Evolutionary conservation across 345 rosid genomes (phyloP).

Genomic region (Melastoma malabathricum): DNA sequence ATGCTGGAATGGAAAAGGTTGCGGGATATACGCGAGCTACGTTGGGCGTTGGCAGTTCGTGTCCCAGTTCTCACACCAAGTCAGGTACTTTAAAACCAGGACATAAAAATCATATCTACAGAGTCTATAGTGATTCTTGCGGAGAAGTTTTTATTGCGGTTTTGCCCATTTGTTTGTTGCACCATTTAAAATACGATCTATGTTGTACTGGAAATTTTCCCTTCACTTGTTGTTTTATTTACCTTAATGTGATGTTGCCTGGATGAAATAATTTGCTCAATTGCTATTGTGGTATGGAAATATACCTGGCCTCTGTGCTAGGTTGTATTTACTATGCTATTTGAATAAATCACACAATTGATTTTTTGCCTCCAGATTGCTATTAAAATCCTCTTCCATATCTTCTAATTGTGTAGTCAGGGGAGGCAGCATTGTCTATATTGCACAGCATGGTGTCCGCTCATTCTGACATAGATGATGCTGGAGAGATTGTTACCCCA

Average conservation of each 20-base stretch:
- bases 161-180: neutral
- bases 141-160: neutral
- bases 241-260: too few relatives aligned
- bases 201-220: too few relatives aligned
- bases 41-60: conserved; percentile 85
- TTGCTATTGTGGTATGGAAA: too few relatives aligned
- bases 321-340: too few relatives aligned
- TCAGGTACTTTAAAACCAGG: conserved; percentile 39
- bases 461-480: conserved; percentile 98
- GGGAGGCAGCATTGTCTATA: conserved; percentile 87
- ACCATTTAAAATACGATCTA: neutral
- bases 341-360: too few relatives aligned
- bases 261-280: too few relatives aligned
- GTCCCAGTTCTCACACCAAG: conserved; percentile 92
- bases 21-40: conserved; percentile 96
- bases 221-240: too few relatives aligned
- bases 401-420: conserved; percentile 41
- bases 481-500: conserved; percentile 99
- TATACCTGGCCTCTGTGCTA: too few relatives aligned
- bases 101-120: neutral
- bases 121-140: neutral
- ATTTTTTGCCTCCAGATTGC: neutral
- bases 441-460: conserved; percentile 97
- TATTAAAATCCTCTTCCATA: conserved; percentile 5
- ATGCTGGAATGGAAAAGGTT: conserved; percentile 93